phyloP scores from a whole-genome alignment of 768 basidiomycete species.

The Trametes coccinea region DNA sequence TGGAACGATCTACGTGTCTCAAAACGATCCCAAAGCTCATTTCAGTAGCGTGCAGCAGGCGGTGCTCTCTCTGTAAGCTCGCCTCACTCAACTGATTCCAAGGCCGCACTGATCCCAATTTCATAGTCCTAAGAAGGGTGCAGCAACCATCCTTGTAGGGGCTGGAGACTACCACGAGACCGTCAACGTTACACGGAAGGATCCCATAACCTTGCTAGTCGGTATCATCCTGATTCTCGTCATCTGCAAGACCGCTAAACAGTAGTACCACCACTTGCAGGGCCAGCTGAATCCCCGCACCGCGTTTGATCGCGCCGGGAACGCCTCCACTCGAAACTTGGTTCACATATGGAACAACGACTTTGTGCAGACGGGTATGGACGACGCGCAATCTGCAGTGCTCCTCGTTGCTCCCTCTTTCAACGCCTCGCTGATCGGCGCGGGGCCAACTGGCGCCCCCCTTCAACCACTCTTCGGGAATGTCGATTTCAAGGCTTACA shows the following conservation, averaged over 20 bases:
- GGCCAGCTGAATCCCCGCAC: conserved; percentile 48
- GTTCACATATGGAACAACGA: conserved; percentile 55
- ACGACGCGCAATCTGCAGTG: conserved; percentile 61
- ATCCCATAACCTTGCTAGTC: conserved; percentile 59
- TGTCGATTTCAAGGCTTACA: conserved; percentile 62
- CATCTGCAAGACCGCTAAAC: too few relatives aligned
- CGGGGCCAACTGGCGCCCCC: conserved; percentile 59
- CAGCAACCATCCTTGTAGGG: conserved; percentile 54
- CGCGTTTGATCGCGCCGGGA: conserved; percentile 41
- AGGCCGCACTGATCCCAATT: background rate
- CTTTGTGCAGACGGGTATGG: conserved; percentile 44
- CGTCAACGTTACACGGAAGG: conserved; percentile 54
- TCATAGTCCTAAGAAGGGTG: conserved; percentile 43
- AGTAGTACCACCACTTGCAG: conserved; percentile 25
- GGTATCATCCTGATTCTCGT: background rate
- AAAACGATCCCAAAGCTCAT: conserved; percentile 43
- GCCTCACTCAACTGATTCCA: background rate
- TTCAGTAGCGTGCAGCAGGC: conserved; percentile 58
- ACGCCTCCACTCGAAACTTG: conserved; percentile 46
- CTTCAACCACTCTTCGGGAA: conserved; percentile 53
- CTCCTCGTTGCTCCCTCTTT: conserved; percentile 57
- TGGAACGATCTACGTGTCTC: conserved; percentile 61
- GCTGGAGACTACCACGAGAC: conserved; percentile 61
- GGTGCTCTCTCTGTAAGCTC: conserved; percentile 52
- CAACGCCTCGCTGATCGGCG: conserved; percentile 58